A percentile compares a stretch with the other conserved stretches of the same genome.
phyloP scores from a whole-genome alignment of 805 yeast genomes.

The Wickerhamomyces alni region DNA sequence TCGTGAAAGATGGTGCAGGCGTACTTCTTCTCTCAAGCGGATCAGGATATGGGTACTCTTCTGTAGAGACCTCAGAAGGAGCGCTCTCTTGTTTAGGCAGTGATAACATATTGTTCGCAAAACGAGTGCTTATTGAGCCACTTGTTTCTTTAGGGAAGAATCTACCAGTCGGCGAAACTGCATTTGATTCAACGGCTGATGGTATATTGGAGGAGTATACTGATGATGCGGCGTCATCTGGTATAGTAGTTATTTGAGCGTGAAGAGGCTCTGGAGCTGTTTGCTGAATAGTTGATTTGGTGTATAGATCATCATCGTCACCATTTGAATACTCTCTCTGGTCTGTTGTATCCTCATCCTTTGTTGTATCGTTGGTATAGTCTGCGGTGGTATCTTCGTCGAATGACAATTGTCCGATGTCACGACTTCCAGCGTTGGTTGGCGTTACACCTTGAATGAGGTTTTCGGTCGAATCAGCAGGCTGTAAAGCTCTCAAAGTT shows the following conservation, averaged over 20 bases:
- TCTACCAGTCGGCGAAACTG: constrained; percentile 10
- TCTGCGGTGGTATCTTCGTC: background rate
- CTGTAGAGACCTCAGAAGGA: constrained; percentile 2
- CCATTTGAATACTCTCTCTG: background rate
- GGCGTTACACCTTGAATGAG: constrained; percentile 8
- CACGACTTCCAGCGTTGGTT: background rate
- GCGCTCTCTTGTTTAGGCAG: constrained; percentile 12
- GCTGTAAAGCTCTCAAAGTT: constrained; percentile 18
- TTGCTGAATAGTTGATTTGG: background rate
- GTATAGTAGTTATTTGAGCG: background rate
- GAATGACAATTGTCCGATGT: background rate
- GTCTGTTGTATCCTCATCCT: background rate
- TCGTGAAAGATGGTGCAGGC: constrained; percentile 26
- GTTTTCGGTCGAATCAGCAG: constrained; percentile 11
- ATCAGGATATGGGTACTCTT: constrained; percentile 17
- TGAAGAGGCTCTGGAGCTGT: background rate
- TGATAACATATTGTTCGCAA: background rate
- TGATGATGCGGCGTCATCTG: constrained; percentile 19
- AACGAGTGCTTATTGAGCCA: constrained; percentile 2
- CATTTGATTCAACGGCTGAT: constrained; percentile 8
- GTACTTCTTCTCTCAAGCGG: constrained; percentile 21
- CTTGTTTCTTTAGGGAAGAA: constrained; percentile 13
- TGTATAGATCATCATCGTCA: background rate
- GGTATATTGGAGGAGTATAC: constrained; percentile 18
- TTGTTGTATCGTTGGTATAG: background rate